phyloP scores from a whole-genome alignment of 805 yeast genomes.

The Tetrapisispora namnaoensis region DNA sequence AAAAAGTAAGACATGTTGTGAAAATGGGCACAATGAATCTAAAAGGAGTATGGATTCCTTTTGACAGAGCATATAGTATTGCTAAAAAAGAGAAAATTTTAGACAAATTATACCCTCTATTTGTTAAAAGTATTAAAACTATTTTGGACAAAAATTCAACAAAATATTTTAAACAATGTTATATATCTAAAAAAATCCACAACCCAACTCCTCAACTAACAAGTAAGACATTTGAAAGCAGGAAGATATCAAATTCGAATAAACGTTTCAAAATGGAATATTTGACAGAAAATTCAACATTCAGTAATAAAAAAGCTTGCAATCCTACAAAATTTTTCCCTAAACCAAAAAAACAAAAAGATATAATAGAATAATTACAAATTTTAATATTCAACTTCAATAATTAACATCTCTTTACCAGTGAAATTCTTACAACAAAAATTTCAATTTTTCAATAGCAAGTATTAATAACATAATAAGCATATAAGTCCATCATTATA shows the following conservation, averaged over 20 bases:
- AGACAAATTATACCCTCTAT: conserved; percentile 55
- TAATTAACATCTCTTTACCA: no score
- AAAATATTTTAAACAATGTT: background rate
- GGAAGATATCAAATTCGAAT: background rate
- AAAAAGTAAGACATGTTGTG: conserved; percentile 68
- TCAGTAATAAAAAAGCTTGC: background rate
- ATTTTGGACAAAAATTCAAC: conserved; percentile 26
- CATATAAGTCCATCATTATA: no score
- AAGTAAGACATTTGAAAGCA: background rate
- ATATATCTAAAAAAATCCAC: background rate
- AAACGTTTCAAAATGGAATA: background rate
- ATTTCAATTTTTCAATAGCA: no score
- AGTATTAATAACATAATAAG: no score
- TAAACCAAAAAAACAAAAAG: no score
- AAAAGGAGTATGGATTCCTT: conserved; percentile 87
- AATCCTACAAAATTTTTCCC: background rate
- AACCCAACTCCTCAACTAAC: background rate
- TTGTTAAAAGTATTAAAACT: conserved; percentile 61
- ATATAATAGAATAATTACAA: no score
- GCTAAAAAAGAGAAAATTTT: conserved; percentile 72
- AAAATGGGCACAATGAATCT: conserved; percentile 82
- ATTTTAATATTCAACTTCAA: no score
- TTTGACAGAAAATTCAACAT: background rate
- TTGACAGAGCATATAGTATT: conserved; percentile 70
- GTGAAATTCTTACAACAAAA: no score